Evolutionary conservation across 2,329 filamentous ascomycete genomes (phyloP), one percentile per base, ranked within the genome.

Genomic region (Domatiomyces catenatus): DNA sequence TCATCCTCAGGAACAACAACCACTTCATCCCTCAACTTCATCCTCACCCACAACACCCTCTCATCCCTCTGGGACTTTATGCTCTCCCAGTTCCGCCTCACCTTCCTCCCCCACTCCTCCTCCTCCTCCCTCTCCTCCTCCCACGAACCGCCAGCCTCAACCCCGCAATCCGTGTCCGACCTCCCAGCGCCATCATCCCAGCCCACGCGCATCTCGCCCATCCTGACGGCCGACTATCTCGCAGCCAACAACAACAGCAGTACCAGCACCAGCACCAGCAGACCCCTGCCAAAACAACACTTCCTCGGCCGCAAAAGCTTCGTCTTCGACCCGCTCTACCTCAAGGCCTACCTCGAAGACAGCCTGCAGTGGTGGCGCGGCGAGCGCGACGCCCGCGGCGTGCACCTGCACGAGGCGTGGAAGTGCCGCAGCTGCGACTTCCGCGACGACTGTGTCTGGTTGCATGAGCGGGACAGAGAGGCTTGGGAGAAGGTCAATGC

Each of bases 341-440:
- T 95, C 44, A 74, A 81, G 8, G 67, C 65, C 1, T 93, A 93
- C 62, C 64, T 94, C 2, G 62, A 68, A 0, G 73, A 78, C 2
- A 81, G 84, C 56, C 79, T 95, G 76, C 65, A 73, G n/a, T 95
- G 87, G 87, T 96, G 90, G 90, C 79, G 77, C 28, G 90, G 89
- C 1, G 72, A 83, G 59, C 71, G 89, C 15, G 68, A 75, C 47
- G 79, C 88, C 0, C 73, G 74, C 6, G 90, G 90, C 0, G 89
- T 95, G 2, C 74, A 78, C 5, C 75, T 93, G 5, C 82, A 89
- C 60, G 89, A 95, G 59, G 85, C 86, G 0, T 94, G 83, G 69
- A 96, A 95, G 65, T 96, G 90, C 63, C 71, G 79, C 18, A 79
- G 75, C 20, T 96, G 90, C 62, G 87, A 94, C 57, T 95, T 95